Conservation (phyloP, 352 stramenopile species). For the Phytophthora lateralis region DNA sequence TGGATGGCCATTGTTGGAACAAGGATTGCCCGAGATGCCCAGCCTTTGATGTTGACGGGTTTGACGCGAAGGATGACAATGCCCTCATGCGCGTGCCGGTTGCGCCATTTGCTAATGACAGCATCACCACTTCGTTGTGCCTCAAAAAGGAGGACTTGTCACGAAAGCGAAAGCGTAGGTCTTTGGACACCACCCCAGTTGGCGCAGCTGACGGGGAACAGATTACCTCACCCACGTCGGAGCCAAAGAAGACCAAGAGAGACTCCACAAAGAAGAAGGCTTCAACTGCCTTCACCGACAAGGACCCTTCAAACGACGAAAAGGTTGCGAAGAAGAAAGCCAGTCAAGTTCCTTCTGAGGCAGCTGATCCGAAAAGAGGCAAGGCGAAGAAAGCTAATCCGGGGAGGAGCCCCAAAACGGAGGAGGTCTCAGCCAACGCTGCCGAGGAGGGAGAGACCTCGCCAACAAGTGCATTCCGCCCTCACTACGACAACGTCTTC, state of each 20-base stretch:
- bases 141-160: conserved; percentile 42
- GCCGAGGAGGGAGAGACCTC: conserved; percentile 15
- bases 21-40: conserved; percentile 66
- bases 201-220: conserved; percentile 9
- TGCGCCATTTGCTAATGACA: conserved; percentile 52
- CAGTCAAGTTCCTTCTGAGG: conserved; percentile 12
- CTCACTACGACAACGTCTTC: conserved; percentile 75
- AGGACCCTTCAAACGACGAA: conserved; percentile 42
- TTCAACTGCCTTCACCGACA: conserved; percentile 10
- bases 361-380: conserved; percentile 17
- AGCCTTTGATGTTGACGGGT: conserved; percentile 68
- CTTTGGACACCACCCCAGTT: conserved; percentile 18
- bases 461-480: conserved; percentile 40
- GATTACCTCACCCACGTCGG: conserved; percentile 14
- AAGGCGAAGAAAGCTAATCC: conserved; percentile 33
- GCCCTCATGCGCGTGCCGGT: conserved; percentile 62
- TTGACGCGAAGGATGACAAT: conserved; percentile 45
- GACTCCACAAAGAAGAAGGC: conserved; percentile 44
- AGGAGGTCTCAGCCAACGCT: conserved; percentile 8
- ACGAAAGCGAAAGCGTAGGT: conserved; percentile 60
- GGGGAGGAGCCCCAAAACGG: conserved; percentile 28
- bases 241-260: conserved; percentile 54
- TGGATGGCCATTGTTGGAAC: conserved; percentile 80
- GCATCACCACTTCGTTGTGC: conserved; percentile 61
- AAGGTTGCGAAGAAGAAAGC: conserved; percentile 48